A percentile compares a stretch with the other conserved stretches of the same genome.
Evolutionary conservation across 768 basidiomycete genomes (phyloP).

Genomic region (Leccinum subgranulosum): DNA sequence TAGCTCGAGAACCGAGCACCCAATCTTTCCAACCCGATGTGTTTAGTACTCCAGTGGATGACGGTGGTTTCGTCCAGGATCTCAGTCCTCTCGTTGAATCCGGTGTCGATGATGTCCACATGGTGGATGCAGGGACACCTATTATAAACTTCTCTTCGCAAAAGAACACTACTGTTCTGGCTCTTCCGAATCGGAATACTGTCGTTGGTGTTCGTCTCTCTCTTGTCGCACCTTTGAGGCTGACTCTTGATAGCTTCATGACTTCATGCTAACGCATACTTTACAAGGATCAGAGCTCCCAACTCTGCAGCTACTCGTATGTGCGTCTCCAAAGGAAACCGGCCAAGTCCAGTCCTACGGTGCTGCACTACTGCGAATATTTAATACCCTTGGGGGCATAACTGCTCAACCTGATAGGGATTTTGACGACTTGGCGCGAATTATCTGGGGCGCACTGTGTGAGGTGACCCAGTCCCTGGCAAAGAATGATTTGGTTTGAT

Average conservation of each 20-base stretch:
- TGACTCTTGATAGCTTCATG: conserved; percentile 45
- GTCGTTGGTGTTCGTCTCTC: conserved; percentile 41
- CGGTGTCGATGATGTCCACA: conserved; percentile 35
- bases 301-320: conserved; percentile 55
- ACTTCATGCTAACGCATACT: conserved; percentile 59
- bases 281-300: conserved; percentile 34
- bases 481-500: conserved; percentile 40
- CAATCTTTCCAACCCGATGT: conserved; percentile 20
- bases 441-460: conserved; percentile 37
- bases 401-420: conserved; percentile 16
- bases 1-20: conserved; percentile 5
- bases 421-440: conserved; percentile 18
- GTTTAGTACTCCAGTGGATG: conserved; percentile 14
- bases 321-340: conserved; percentile 29
- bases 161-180: conserved; percentile 32
- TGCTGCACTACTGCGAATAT: conserved; percentile 37
- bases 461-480: conserved; percentile 40
- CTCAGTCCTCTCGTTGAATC: conserved; percentile 12
- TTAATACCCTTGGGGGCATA: conserved; percentile 28
- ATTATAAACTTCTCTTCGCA: conserved; percentile 20
- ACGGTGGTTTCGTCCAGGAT: conserved; percentile 9
- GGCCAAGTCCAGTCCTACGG: conserved; percentile 36
- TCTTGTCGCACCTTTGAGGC: not conserved
- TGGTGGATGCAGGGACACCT: conserved; percentile 27
- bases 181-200: conserved; percentile 48